phyloP scores from a whole-genome alignment of 2,329 filamentous ascomycete genomes.

The Cladosporium sp. region DNA sequence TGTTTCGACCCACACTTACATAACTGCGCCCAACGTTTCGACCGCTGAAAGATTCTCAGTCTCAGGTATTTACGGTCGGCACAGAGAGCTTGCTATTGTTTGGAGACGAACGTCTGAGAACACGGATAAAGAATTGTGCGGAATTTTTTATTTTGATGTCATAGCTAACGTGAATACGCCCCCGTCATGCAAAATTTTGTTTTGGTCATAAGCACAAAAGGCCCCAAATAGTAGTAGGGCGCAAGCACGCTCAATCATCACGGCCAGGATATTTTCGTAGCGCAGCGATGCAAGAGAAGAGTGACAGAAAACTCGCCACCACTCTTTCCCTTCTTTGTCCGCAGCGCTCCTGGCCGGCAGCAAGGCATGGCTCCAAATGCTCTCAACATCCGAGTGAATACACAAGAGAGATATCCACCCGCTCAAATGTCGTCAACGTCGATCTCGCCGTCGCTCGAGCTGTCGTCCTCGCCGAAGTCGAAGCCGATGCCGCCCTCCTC shows the following conservation, averaged over 20 bases:
- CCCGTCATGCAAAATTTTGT: conserved; percentile 11
- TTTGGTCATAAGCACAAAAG: conserved; percentile 7
- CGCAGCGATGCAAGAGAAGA: neutral
- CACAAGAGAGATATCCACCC: neutral
- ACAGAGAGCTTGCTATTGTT: too few relatives aligned
- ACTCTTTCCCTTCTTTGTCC: neutral
- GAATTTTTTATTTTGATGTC: conserved; percentile 8
- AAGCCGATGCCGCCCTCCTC: conserved; percentile 96
- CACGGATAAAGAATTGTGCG: neutral
- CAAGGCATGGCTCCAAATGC: neutral
- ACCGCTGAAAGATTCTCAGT: too few relatives aligned
- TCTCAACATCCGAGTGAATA: neutral
- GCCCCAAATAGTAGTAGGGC: neutral
- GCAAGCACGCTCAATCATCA: conserved; percentile 4
- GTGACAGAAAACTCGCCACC: neutral
- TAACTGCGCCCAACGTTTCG: too few relatives aligned
- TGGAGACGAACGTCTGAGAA: neutral
- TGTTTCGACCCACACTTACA: too few relatives aligned
- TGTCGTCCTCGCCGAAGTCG: conserved; percentile 92
- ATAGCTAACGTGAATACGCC: conserved; percentile 13
- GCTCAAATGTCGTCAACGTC: conserved; percentile 89
- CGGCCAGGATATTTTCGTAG: conserved; percentile 6
- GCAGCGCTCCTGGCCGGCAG: neutral
- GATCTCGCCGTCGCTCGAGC: conserved; percentile 67
- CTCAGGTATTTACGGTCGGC: neutral